Base-by-base conservation (phyloP, 2,329 filamentous ascomycete species). In the Balansia obtecta region DNA sequence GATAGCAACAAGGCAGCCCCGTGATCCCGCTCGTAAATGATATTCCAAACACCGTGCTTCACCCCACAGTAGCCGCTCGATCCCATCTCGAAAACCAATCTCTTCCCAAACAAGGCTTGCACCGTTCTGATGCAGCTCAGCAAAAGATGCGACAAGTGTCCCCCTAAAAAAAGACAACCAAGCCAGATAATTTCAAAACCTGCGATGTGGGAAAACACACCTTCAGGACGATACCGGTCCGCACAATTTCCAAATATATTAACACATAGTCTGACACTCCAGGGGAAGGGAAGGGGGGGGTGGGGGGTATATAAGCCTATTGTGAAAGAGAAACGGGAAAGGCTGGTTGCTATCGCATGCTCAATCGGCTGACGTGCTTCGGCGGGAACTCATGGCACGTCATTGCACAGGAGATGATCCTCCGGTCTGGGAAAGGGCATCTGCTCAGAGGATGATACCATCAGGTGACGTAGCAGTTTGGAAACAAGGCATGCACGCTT, bases 41-140 rank as follows among this genome's bases (percentile, higher is more conserved):
- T 49, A 44, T 49, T 49, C 47, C 47, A 16, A 49, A 49, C 47
- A 49, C 46, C 46, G 18, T 49, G 32, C 39, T 41, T 20, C 22
- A 40, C 12, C 12, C 27, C 37, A n/a, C 46, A 43, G 20, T 22
- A 27, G 27, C 22, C 9, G 41, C 22, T 27, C 18, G 12, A 20
- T 43, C 18, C 27, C 22, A 22, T 27, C 27, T 27, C 8, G 27
- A 27, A 27, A 27, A 27, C 27, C 27, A 27, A 27, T 27, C 27
- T 27, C 27, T 27, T 27, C 27, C 27, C 27, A 27, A 32, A 16
- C 34, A n/a, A 18, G n/a, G 15, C 15, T n/a, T 18, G 41, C 42
- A 49, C 33, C 41, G 2, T 40, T 45, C 41, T 45, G 48, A 49
- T 45, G 48, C 41, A 30, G 16, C 15, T 6, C 27, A 1, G 39